These are phyloP conservation scores for Quercus parvula DNA, from an alignment of 306 rosid genomes.

Conservation along the genomic window DNA sequence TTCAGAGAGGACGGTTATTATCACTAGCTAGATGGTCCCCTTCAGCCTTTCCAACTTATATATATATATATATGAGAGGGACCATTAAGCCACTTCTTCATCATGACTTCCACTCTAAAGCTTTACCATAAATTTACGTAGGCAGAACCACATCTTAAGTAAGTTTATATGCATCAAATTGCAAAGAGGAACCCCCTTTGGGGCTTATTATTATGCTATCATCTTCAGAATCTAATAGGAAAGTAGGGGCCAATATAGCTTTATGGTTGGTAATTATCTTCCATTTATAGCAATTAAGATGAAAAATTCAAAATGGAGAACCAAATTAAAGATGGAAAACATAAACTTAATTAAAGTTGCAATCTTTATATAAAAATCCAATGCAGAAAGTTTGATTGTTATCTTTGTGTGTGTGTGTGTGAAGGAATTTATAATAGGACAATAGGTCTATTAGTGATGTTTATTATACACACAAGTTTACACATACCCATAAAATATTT, in stretches of 20 bases:
- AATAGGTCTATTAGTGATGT: too few species aligned
- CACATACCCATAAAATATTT: too few species aligned
- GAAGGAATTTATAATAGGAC: too few species aligned
- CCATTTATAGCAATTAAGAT: neutral
- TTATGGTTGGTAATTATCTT: neutral
- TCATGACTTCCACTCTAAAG: constrained; percentile 30
- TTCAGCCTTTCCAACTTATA: constrained; percentile 26
- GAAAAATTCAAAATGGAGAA: neutral
- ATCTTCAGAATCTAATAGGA: neutral
- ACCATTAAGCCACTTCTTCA: constrained; percentile 39
- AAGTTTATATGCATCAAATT: constrained; percentile 11
- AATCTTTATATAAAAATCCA: too few species aligned
- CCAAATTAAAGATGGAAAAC: neutral
- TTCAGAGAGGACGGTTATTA: constrained; percentile 20
- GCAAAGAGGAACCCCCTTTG: constrained; percentile 15
- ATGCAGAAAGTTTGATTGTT: too few species aligned
- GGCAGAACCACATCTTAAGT: constrained; percentile 17
- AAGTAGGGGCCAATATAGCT: neutral
- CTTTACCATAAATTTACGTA: constrained; percentile 5
- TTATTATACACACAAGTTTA: too few species aligned
- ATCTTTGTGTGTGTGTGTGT: too few species aligned
- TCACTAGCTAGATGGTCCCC: constrained; percentile 36
- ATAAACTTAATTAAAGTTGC: neutral
- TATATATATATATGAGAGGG: constrained; percentile 17
- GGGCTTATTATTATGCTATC: constrained; percentile 25